Base-by-base conservation (phyloP, 441 rosid species). In the Cnidoscolus chayamansa region DNA sequence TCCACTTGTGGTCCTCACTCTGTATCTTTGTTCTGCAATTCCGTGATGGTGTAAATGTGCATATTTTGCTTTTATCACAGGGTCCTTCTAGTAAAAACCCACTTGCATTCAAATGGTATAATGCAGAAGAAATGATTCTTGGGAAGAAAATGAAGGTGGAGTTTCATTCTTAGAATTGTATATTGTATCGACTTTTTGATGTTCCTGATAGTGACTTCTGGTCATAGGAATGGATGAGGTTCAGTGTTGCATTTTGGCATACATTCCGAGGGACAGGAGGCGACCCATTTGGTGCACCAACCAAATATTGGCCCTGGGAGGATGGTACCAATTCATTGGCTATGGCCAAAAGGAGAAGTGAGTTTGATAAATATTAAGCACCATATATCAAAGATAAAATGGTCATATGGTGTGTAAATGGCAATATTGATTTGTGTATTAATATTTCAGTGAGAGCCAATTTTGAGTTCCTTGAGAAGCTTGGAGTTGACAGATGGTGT, bases 211-310 rank as follows among this genome's bases (percentile, higher is more conserved):
- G 35, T 76, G 17, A 20, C 63, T 48, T 49, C 30, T 71, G 81
- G 37, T 12, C 68, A 55, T 73, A 93, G 98, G 98, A 91, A 55
- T 95, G 99, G 99, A 73, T 95, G 87, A 87, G 99, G 80, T 95
- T 95, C 77, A 95, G 97, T 78, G 89, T 95, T 70, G 98, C 98
- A 62, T 95, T 95, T 84, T 91, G 99, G 99, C 99, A 95, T 81
- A 93, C 98, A 6, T 95, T 95, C 77, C 88, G 96, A 61, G 99
- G 99, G 56, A 84, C 92, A 10, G 98, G 98, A 65, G 89, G 77
- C 47, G 98, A 93, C 32, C 96, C 93, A 0, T 95, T 95, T 81
- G 96, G 99, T 78, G 89, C 91, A 0, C 84, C 92, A 49, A 93
- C 98, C 12, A 95, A 95, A 80, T 70, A 9, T 74, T 95, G 99